These are phyloP conservation scores for Anthracocystis walkeri DNA, from an alignment of 1,284 basidiomycete species.

Conservation along the genomic window DNA sequence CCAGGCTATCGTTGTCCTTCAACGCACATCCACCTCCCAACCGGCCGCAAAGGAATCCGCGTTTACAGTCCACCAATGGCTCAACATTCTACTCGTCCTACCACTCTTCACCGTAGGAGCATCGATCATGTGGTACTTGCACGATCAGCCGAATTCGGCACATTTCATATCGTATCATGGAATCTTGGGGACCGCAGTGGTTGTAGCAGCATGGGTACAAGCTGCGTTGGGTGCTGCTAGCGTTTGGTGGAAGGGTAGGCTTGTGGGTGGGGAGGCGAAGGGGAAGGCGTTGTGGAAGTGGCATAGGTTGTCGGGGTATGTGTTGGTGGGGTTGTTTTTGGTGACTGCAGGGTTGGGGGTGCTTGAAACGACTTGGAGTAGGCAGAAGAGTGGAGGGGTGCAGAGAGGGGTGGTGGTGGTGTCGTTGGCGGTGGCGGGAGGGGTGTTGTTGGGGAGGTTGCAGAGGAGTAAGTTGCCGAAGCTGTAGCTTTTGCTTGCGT, in stretches of 20 bases:
- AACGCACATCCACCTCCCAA: constrained; percentile 37
- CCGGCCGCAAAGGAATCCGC: constrained; percentile 38
- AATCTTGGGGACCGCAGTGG: constrained; percentile 40
- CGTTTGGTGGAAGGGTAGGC: constrained; percentile 50
- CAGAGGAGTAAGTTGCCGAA: constrained; percentile 48
- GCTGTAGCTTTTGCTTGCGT: constrained; percentile 11
- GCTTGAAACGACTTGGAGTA: constrained; percentile 52
- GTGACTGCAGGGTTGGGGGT: constrained; percentile 39
- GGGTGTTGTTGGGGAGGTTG: constrained; percentile 20
- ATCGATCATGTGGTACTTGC: constrained; percentile 62
- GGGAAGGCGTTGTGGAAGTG: constrained; percentile 59
- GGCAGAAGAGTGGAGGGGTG: constrained; percentile 13
- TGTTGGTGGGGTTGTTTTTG: constrained; percentile 50
- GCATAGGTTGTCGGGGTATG: constrained; percentile 50
- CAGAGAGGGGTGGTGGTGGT: constrained; percentile 16
- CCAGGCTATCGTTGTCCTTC: constrained; percentile 56
- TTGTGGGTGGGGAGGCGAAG: constrained; percentile 44
- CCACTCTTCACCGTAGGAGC: constrained; percentile 59
- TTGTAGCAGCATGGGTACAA: constrained; percentile 53
- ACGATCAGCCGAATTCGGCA: constrained; percentile 37
- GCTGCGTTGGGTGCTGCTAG: constrained; percentile 54
- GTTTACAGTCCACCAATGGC: constrained; percentile 39
- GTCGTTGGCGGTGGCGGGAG: constrained; percentile 5
- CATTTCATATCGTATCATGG: constrained; percentile 63
- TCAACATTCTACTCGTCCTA: constrained; percentile 51